Evolutionary conservation across 331 rosid species (phyloP).

Genomic region (Arachis monticola): DNA sequence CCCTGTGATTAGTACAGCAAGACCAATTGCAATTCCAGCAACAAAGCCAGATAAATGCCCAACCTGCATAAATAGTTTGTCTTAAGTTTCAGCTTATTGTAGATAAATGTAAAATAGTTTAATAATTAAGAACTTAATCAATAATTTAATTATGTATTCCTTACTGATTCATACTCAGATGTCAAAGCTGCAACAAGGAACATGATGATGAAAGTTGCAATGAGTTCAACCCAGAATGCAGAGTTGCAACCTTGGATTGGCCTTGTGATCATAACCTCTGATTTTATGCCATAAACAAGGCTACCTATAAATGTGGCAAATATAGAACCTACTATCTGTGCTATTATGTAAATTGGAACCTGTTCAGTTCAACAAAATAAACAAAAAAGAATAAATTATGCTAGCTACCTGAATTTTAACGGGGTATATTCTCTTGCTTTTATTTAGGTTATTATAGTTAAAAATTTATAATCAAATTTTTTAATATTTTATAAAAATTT

Average conservation of each 20-base stretch:
- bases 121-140: neutral
- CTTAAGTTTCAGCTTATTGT: neutral
- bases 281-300: slow-evolving; percentile 59
- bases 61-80: slow-evolving; percentile 49
- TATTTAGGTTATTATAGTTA: neutral
- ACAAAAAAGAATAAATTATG: slow-evolving; percentile 29
- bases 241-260: slow-evolving; percentile 65
- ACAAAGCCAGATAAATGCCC: slow-evolving; percentile 76
- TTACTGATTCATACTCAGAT: slow-evolving; percentile 60
- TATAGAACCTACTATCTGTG: slow-evolving; percentile 78
- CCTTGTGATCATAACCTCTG: slow-evolving; percentile 62
- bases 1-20: slow-evolving; percentile 86
- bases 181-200: slow-evolving; percentile 71
- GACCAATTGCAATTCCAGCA: slow-evolving; percentile 73
- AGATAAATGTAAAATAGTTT: neutral
- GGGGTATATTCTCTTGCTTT: neutral
- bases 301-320: slow-evolving; percentile 67
- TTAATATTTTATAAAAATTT: too few species aligned
- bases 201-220: slow-evolving; percentile 79
- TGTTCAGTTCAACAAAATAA: slow-evolving; percentile 37
- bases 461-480: too few species aligned
- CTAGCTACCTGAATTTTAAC: neutral
- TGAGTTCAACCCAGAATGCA: slow-evolving; percentile 80
- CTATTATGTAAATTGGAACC: slow-evolving; percentile 69
- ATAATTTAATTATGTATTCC: slow-evolving; percentile 23